These are phyloP conservation scores for Colletotrichum viniferum DNA, from an alignment of 2,329 filamentous ascomycete species.

Conservation along the genomic window DNA sequence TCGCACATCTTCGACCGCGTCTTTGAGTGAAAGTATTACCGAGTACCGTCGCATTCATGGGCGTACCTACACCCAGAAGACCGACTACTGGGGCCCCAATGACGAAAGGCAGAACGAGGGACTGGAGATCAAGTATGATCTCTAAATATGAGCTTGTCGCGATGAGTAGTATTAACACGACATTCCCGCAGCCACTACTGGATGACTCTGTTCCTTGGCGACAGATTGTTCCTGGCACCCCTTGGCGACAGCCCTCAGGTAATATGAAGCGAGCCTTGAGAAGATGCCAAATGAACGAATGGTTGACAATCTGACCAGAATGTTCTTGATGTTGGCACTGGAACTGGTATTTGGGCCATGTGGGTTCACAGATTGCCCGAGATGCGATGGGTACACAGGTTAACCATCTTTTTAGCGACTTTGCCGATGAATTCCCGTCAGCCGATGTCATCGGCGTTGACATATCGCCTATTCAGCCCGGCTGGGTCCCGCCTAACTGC, in stretches of 20 bases:
- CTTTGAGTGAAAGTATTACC: background rate
- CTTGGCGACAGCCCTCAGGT: conserved; percentile 30
- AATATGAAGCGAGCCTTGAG: background rate
- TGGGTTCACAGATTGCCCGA: conserved; percentile 2
- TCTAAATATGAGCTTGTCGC: no score
- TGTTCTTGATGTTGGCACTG: conserved; percentile 47
- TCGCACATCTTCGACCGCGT: no score
- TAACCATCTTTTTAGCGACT: conserved; percentile 44
- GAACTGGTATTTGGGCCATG: conserved; percentile 50
- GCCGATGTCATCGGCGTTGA: conserved; percentile 55
- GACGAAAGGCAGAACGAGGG: background rate
- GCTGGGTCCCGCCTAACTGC: conserved; percentile 35
- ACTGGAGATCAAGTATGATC: background rate
- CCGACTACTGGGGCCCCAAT: background rate
- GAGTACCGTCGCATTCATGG: background rate
- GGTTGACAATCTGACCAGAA: no score
- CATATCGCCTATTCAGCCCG: conserved; percentile 60
- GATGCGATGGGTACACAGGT: no score
- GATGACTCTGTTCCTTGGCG: conserved; percentile 31
- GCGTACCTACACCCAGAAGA: background rate
- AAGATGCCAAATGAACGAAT: no score
- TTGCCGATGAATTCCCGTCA: conserved; percentile 46
- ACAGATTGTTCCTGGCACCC: conserved; percentile 40
- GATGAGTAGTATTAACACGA: no score
- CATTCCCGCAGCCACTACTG: background rate